phyloP scores from a whole-genome alignment of 495 filamentous ascomycete genomes.

The Hypoxylon subgilvum region DNA sequence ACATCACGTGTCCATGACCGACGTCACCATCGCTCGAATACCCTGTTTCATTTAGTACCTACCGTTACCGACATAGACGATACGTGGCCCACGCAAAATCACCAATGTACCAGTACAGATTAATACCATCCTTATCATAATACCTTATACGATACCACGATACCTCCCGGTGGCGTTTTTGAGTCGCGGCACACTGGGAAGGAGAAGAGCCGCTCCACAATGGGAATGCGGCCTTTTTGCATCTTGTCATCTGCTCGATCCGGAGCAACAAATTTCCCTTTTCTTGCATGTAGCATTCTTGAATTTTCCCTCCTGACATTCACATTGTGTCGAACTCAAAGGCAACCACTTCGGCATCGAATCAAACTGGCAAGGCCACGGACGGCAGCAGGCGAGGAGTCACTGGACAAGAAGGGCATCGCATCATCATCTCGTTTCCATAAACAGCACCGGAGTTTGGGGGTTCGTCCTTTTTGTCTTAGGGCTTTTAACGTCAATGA shows the following conservation, averaged over 20 bases:
- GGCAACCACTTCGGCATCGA: neutral
- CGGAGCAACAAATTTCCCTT: conserved; percentile 10
- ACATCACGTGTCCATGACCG: conserved; percentile 32
- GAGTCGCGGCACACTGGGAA: conserved; percentile 5
- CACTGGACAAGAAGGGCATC: conserved; percentile 6
- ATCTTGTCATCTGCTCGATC: conserved; percentile 10
- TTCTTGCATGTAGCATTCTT: conserved; percentile 29
- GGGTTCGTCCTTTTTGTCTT: neutral
- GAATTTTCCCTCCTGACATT: neutral
- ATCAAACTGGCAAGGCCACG: conserved; percentile 2
- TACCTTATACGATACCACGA: conserved; percentile 30
- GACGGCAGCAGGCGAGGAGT: conserved; percentile 15
- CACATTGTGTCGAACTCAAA: conserved; percentile 1
- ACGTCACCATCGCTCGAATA: conserved; percentile 21
- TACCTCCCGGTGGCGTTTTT: neutral
- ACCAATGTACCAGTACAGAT: conserved; percentile 31
- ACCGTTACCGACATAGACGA: conserved; percentile 33
- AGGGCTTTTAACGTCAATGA: conserved; percentile 6
- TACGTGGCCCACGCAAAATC: conserved; percentile 18
- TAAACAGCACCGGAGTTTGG: conserved; percentile 21
- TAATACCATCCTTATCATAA: conserved; percentile 31
- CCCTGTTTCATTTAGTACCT: conserved; percentile 34
- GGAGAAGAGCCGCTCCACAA: neutral
- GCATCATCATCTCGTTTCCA: conserved; percentile 18
- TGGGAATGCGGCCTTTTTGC: conserved; percentile 16